Base-by-base conservation (phyloP, 768 basidiomycete genomes). In the Boletellus ananiceps region DNA sequence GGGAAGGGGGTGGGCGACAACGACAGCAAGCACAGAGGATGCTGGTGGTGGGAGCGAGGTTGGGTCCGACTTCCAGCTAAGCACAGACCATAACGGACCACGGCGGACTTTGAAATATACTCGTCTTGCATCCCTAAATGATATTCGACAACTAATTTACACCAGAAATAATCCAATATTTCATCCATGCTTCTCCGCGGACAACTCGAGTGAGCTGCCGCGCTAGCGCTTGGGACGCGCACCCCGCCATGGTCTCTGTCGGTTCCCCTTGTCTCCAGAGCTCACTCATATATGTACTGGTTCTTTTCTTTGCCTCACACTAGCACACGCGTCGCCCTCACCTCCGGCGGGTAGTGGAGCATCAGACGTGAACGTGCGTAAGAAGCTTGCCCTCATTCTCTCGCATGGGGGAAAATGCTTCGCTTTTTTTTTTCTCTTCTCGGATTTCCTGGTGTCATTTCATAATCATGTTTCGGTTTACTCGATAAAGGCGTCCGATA, bases 1-100 rank as follows among this genome's bases (percentile, higher is more conserved):
- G 71, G 71, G 72, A 71, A 60, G 69, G 69, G 65, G 56, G 41
- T 59, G 65, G 65, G 67, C 67, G 31, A 52, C 51, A 34, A 49
- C 50, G 47, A 39, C 53, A 59, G 52, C 66, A 62, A 67, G 57
- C 50, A 54, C 60, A 64, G 68, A 64, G 63, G 64, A 74, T 72
- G 67, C 71, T 74, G 76, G 74, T 78, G 76, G 80, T 76, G 76
- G 79, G 76, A 73, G 75, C 72, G 75, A 77, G 75, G 71, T 73
- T 73, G 71, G 68, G 67, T 59, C 66, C 69, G 69, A 71, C 71
- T 69, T 66, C 67, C 61, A 64, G 66, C 63, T 66, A 68, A 67
- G 64, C 64, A 66, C 64, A 66, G 66, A 66, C 64, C 64, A 67
- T 60, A 64, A 68, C 64, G 47, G 60, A 65, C 60, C 51, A 63